Percentiles rank a stretch among this genome's conserved stretches.
Evolutionary conservation across 805 yeast species (phyloP).

Genomic region (Lipomyces yamanashiensis): DNA sequence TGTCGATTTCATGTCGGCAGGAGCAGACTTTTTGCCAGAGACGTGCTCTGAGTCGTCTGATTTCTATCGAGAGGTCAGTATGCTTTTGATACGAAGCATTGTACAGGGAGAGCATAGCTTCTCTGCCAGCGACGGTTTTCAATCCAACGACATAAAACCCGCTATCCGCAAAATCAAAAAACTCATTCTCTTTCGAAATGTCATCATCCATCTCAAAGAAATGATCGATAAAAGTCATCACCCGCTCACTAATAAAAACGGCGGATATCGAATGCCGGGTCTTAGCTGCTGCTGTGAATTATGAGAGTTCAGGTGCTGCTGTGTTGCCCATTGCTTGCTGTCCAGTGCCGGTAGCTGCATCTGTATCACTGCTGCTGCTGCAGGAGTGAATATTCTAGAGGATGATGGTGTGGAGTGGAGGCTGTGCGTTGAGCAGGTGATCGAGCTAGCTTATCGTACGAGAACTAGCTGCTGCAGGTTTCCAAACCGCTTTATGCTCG

Average conservation of each 20-base stretch:
- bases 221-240: constrained; percentile 14
- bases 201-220: constrained; percentile 20
- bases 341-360: constrained; percentile 3
- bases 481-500: no score
- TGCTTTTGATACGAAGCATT: background rate
- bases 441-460: no score
- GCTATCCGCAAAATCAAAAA: constrained; percentile 18
- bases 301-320: background rate
- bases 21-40: constrained; percentile 7
- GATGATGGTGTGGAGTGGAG: no score
- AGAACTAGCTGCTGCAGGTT: no score
- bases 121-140: constrained; percentile 21
- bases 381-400: no score
- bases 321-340: background rate
- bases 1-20: constrained; percentile 18
- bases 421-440: no score
- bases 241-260: constrained; percentile 12
- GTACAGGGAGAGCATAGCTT: constrained; percentile 2
- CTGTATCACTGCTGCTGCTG: background rate
- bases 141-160: constrained; percentile 23
- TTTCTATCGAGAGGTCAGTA: background rate
- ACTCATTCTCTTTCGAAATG: constrained; percentile 14
- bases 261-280: constrained; percentile 17
- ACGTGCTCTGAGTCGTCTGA: constrained; percentile 3
- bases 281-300: background rate